phyloP scores from a whole-genome alignment of 371 early-diverging fungal genomes.

The Lichtheimia ramosa region DNA sequence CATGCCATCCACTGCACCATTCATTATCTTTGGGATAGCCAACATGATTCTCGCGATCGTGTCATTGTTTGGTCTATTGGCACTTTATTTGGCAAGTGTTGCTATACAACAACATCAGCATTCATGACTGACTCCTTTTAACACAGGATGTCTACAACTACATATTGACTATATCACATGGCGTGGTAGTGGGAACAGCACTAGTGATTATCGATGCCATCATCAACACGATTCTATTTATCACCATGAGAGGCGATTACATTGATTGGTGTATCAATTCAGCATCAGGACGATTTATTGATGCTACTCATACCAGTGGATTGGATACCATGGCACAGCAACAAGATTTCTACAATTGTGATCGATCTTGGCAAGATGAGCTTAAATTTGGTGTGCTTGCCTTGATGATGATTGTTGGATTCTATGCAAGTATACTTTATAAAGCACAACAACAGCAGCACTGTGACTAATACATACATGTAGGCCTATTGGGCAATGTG shows the following conservation, averaged over 20 bases:
- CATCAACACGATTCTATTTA: slow-evolving; percentile 19
- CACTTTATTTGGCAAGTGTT: slow-evolving; percentile 13
- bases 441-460: too few relatives aligned
- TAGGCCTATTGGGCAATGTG: slow-evolving; percentile 21
- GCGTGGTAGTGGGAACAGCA: slow-evolving; percentile 9
- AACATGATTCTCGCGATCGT: slow-evolving; percentile 15
- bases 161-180: background rate
- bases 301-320: background rate
- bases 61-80: slow-evolving; percentile 5
- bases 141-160: too few relatives aligned
- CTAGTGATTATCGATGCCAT: slow-evolving; percentile 16
- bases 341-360: slow-evolving; percentile 20
- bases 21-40: slow-evolving; percentile 16
- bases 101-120: too few relatives aligned
- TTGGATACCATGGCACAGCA: background rate
- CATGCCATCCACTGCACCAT: slow-evolving; percentile 6
- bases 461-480: background rate
- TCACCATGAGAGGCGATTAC: slow-evolving; percentile 11
- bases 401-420: slow-evolving; percentile 12
- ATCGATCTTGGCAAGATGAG: slow-evolving; percentile 21
- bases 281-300: slow-evolving; percentile 4
- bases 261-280: slow-evolving; percentile 13
- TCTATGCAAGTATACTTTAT: slow-evolving; percentile 22
- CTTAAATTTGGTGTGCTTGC: slow-evolving; percentile 17
- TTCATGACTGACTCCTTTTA: too few relatives aligned